Evolutionary conservation across 768 basidiomycete genomes (phyloP).

Genomic region (Glaciozyma antarctica): DNA sequence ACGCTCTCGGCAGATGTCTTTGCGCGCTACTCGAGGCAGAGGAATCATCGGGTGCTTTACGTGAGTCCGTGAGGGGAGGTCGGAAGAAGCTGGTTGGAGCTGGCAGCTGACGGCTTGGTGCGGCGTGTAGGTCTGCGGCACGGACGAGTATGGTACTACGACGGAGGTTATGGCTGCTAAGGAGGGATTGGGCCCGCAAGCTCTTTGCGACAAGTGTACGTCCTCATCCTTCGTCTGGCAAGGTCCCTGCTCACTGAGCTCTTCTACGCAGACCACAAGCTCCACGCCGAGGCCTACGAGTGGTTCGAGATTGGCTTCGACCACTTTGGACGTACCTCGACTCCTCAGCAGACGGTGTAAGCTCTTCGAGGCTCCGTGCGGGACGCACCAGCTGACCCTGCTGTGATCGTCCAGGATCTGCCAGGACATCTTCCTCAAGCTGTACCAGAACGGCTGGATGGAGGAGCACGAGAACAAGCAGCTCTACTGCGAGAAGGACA

Average conservation of each 20-base stretch:
- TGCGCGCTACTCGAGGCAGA: conserved; percentile 68
- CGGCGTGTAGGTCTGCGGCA: conserved; percentile 62
- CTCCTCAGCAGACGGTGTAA: conserved; percentile 77
- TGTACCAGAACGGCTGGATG: conserved; percentile 66
- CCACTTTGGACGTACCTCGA: conserved; percentile 90
- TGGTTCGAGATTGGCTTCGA: conserved; percentile 99
- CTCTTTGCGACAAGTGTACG: conserved; percentile 32
- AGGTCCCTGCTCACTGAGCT: conserved; percentile 37
- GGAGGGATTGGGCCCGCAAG: conserved; percentile 65
- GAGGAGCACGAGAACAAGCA: conserved; percentile 80
- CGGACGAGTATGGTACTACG: conserved; percentile 99
- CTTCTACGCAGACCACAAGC: conserved; percentile 79
- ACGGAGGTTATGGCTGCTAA: conserved; percentile 95
- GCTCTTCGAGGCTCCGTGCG: conserved; percentile 28
- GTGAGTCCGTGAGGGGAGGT: conserved; percentile 24
- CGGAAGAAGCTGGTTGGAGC: neutral
- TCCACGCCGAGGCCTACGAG: conserved; percentile 86
- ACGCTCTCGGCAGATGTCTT: conserved; percentile 95
- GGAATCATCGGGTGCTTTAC: conserved; percentile 82
- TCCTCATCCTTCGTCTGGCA: neutral
- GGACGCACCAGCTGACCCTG: neutral
- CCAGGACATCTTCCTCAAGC: conserved; percentile 77
- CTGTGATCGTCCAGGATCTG: conserved; percentile 53
- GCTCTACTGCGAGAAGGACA: conserved; percentile 71
- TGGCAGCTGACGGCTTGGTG: neutral